phyloP scores from a whole-genome alignment of 345 rosid genomes.

The Salix dunnii region DNA sequence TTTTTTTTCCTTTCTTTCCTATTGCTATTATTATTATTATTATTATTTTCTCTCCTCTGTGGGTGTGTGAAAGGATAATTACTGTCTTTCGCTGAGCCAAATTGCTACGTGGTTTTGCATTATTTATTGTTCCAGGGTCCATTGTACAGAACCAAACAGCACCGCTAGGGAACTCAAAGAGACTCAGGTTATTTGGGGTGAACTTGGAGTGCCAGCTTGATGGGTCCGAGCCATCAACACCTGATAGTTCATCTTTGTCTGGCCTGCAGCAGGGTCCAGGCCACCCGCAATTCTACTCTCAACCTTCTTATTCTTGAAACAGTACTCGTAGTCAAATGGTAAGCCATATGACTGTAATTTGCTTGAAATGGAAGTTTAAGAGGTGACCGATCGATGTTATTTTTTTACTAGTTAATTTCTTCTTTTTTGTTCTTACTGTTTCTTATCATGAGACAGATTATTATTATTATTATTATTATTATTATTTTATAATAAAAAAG shows the following conservation, averaged over 20 bases:
- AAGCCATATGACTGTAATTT: constrained; percentile 14
- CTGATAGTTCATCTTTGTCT: constrained; percentile 46
- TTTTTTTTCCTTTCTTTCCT: background rate
- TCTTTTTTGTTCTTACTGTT: constrained; percentile 12
- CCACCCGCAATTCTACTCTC: constrained; percentile 29
- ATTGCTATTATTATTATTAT: background rate
- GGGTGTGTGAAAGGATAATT: background rate
- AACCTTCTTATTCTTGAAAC: constrained; percentile 31
- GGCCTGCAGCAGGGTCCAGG: constrained; percentile 40
- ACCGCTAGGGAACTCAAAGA: constrained; percentile 51
- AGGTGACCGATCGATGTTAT: background rate
- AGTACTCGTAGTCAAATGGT: constrained; percentile 36
- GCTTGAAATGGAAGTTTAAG: background rate
- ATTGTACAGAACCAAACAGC: constrained; percentile 34
- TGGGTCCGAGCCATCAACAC: constrained; percentile 56
- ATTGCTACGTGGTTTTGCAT: background rate
- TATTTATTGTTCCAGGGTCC: constrained; percentile 21
- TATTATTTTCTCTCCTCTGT: background rate
- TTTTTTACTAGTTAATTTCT: background rate
- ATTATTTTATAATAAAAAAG: background rate
- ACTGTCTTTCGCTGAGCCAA: background rate
- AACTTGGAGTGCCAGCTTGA: constrained; percentile 79
- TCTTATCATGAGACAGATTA: constrained; percentile 35
- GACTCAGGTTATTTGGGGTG: constrained; percentile 80
- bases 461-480: background rate